Evolutionary conservation across 371 early-diverging fungal species (phyloP).

Genomic region (Circinella minor): DNA sequence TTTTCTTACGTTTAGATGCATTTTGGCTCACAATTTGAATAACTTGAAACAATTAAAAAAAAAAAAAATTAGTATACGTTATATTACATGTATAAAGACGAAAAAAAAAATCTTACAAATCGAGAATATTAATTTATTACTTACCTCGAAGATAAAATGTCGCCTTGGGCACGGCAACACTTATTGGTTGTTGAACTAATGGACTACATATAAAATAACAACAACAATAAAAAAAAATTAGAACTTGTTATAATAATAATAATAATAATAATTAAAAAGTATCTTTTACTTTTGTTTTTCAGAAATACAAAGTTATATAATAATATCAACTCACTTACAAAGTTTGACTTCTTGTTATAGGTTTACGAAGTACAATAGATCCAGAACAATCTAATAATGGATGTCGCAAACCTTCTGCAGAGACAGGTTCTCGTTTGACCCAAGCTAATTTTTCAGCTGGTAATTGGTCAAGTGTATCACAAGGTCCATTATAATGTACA

Average conservation of each 20-base stretch:
- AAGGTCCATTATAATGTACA: constrained; percentile 47
- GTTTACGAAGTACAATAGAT: constrained; percentile 46
- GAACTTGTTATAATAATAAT: too few species aligned
- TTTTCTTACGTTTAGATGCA: constrained; percentile 40
- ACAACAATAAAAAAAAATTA: background rate
- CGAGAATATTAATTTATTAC: too few species aligned
- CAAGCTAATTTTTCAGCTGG: constrained; percentile 43
- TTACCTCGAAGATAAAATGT: constrained; percentile 49
- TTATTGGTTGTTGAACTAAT: constrained; percentile 12
- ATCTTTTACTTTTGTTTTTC: too few species aligned
- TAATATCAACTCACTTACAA: constrained; percentile 18
- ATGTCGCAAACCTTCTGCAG: constrained; percentile 25
- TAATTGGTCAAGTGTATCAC: constrained; percentile 45
- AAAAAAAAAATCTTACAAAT: too few species aligned
- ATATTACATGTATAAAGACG: background rate
- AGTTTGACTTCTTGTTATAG: constrained; percentile 25
- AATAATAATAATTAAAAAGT: too few species aligned
- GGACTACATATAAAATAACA: constrained; percentile 6
- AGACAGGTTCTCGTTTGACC: constrained; percentile 32
- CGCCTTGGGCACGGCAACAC: constrained; percentile 28
- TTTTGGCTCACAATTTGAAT: constrained; percentile 43
- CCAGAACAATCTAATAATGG: constrained; percentile 27
- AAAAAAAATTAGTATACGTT: background rate
- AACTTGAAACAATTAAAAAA: constrained; percentile 19
- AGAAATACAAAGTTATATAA: too few species aligned